Conservation (phyloP, 441 rosid species). For the Euphorbia celastroides region DNA sequence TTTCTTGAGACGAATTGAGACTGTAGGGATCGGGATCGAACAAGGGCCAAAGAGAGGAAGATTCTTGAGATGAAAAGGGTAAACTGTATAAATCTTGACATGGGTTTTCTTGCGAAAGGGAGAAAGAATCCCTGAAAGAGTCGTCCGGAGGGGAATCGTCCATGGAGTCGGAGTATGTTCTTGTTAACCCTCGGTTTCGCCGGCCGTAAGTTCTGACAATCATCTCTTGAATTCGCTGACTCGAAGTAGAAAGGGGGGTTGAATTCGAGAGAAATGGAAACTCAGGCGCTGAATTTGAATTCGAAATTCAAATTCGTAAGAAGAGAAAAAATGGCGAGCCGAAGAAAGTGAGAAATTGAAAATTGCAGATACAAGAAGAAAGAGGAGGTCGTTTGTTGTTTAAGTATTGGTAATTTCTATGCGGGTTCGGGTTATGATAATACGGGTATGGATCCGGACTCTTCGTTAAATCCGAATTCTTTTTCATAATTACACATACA, state of each 20-base stretch:
- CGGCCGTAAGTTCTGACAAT: constrained; percentile 92
- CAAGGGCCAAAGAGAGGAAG: constrained; percentile 51
- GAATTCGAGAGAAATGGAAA: not conserved
- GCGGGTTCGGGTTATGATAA: constrained; percentile 14
- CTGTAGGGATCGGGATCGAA: constrained; percentile 32
- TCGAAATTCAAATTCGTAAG: not conserved
- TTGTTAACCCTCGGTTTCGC: constrained; percentile 50
- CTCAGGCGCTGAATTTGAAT: constrained; percentile 36
- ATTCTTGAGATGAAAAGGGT: constrained; percentile 67
- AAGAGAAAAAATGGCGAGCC: not conserved
- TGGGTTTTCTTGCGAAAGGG: constrained; percentile 51
- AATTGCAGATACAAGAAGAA: not conserved
- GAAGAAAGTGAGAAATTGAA: not conserved
- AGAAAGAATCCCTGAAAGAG: constrained; percentile 24
- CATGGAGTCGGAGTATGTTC: constrained; percentile 41
- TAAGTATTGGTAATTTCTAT: not conserved
- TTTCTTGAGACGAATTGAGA: constrained; percentile 21
- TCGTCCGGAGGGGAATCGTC: constrained; percentile 41
- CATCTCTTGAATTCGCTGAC: constrained; percentile 34
- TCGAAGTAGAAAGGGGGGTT: not conserved
- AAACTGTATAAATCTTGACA: constrained; percentile 39
- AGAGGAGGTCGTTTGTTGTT: constrained; percentile 14
- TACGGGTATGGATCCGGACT: not conserved
- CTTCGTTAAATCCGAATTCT: too few species aligned
- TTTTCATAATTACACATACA: too few species aligned